Evolutionary conservation across 2,329 filamentous ascomycete species (phyloP).

Genomic region (Fusarium temperatum): DNA sequence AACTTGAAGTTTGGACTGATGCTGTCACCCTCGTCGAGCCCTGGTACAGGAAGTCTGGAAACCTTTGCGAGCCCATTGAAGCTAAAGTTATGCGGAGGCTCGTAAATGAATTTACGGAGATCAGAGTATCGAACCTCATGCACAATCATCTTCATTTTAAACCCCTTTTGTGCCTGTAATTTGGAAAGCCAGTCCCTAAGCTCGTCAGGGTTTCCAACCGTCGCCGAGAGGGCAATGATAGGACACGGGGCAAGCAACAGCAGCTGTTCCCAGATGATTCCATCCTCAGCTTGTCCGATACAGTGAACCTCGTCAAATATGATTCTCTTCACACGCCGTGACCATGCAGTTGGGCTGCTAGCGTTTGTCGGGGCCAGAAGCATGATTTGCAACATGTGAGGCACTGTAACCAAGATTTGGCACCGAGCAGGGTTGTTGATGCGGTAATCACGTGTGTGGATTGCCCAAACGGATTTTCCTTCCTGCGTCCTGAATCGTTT

Average conservation of each 20-base stretch:
- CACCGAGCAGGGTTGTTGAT: conserved; percentile 78
- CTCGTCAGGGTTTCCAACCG: conserved; percentile 77
- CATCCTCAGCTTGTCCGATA: conserved; percentile 80
- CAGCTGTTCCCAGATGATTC: conserved; percentile 82
- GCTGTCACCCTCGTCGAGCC: conserved; percentile 56
- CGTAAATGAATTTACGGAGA: conserved; percentile 76
- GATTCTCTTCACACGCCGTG: conserved; percentile 74
- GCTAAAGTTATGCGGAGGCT: conserved; percentile 55
- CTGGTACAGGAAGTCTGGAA: conserved; percentile 57
- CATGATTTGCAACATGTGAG: conserved; percentile 83
- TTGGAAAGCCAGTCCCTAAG: conserved; percentile 74
- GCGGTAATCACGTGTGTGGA: conserved; percentile 78
- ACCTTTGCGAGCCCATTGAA: conserved; percentile 51
- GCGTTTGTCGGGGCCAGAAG: conserved; percentile 68
- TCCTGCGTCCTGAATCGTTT: conserved; percentile 68
- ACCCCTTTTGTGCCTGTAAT: conserved; percentile 70
- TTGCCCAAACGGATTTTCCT: conserved; percentile 78
- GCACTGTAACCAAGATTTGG: conserved; percentile 81
- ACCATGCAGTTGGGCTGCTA: conserved; percentile 60
- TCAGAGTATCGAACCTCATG: conserved; percentile 79
- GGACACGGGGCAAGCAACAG: conserved; percentile 78
- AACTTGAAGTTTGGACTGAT: conserved; percentile 61
- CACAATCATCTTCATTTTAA: conserved; percentile 72
- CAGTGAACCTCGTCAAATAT: conserved; percentile 88
- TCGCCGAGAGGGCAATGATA: conserved; percentile 82